A percentile compares a stretch with the other conserved stretches of the same genome.
Conservation (phyloP, 352 stramenopile species). For the Pythium brachiatum region DNA sequence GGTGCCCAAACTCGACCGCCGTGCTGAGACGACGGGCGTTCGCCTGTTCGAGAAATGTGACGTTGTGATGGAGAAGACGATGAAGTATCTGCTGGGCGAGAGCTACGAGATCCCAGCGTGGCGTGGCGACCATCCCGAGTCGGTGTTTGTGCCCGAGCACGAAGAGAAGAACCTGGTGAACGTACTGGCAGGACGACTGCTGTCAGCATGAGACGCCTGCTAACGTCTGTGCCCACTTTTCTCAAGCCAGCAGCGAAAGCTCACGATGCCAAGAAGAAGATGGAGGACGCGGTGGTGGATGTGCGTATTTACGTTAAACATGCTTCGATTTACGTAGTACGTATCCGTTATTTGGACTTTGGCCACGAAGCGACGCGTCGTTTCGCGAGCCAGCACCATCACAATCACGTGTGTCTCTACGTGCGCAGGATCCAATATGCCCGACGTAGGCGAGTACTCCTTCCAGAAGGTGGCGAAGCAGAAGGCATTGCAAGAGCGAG, state of each 20-base stretch:
- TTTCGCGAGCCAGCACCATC: constrained; percentile 5
- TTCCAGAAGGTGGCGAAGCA: background rate
- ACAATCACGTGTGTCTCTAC: background rate
- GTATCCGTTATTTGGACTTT: background rate
- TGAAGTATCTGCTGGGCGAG: constrained; percentile 64
- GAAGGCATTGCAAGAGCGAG: background rate
- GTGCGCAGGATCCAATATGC: background rate
- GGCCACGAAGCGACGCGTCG: constrained; percentile 17
- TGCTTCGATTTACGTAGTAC: background rate
- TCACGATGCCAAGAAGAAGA: too few relatives aligned
- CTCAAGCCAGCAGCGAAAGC: too few relatives aligned
- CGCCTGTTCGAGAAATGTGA: constrained; percentile 74
- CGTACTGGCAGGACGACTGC: constrained; percentile 58
- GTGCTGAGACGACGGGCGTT: constrained; percentile 62
- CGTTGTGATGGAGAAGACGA: constrained; percentile 69
- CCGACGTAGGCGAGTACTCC: background rate
- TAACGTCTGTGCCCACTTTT: too few relatives aligned
- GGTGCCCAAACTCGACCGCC: constrained; percentile 65
- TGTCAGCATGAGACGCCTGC: constrained; percentile 36
- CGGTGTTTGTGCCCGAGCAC: constrained; percentile 67
- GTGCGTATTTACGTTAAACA: background rate
- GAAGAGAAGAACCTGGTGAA: constrained; percentile 77
- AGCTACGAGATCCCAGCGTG: constrained; percentile 61
- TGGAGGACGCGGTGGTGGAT: background rate
- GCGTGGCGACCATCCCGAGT: constrained; percentile 51